phyloP scores from a whole-genome alignment of 78 protist genomes.

The Emiliania huxleyi region DNA sequence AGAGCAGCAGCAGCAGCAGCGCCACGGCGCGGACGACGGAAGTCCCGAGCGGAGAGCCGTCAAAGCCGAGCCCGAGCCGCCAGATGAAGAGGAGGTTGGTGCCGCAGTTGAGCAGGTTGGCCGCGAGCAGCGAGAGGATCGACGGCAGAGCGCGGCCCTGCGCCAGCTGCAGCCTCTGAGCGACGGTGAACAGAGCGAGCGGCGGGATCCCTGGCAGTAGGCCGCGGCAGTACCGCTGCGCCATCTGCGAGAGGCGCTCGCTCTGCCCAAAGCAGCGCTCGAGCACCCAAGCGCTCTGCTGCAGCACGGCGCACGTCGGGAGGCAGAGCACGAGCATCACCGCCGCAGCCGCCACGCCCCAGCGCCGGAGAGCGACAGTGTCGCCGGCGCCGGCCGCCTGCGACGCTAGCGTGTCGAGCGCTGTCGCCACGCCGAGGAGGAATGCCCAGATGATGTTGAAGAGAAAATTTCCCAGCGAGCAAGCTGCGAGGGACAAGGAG shows the following conservation, averaged over 20 bases:
- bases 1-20: background rate
- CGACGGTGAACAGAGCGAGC: background rate
- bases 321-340: background rate
- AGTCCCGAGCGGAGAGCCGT: background rate
- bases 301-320: background rate
- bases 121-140: background rate
- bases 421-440: background rate
- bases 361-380: background rate
- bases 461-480: too few species aligned
- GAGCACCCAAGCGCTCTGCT: background rate
- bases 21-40: background rate
- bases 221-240: background rate
- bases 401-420: background rate
- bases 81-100: background rate
- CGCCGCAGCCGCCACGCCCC: background rate
- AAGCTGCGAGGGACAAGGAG: too few species aligned
- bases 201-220: background rate
- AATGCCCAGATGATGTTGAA: background rate
- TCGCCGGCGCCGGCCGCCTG: background rate
- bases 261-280: background rate
- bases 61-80: background rate
- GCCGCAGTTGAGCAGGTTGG: background rate
- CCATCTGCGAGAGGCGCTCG: background rate
- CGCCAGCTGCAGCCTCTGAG: background rate
- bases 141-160: background rate